A percentile compares a stretch with the other conserved stretches of the same genome.
Conservation (phyloP, 257 asterid genomes). For the Eustoma russellianum region DNA sequence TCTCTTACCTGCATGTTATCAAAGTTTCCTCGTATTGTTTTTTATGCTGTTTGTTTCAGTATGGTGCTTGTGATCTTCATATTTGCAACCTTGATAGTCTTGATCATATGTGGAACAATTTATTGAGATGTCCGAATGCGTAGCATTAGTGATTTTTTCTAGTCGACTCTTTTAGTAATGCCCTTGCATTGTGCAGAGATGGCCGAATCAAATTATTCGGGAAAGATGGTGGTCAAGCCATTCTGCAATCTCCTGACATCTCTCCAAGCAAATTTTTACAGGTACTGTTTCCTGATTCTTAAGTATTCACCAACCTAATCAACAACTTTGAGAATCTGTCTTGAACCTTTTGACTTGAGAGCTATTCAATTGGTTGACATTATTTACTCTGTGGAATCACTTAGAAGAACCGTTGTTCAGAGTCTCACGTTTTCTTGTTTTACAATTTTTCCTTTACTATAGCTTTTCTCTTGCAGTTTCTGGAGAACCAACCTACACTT, state of each 20-base stretch:
- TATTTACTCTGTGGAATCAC: too few relatives aligned
- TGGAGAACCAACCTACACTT: slow-evolving; percentile 64
- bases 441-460: slow-evolving; percentile 1
- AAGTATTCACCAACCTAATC: neutral
- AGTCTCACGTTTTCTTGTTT: too few relatives aligned
- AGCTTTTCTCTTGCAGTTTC: slow-evolving; percentile 47
- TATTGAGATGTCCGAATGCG: too few relatives aligned
- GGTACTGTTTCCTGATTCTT: slow-evolving; percentile 26
- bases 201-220: slow-evolving; percentile 85
- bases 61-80: too few relatives aligned
- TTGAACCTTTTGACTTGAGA: too few relatives aligned
- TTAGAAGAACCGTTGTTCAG: too few relatives aligned
- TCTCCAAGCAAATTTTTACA: slow-evolving; percentile 57
- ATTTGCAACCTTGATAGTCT: too few relatives aligned
- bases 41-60: too few relatives aligned
- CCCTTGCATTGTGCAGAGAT: slow-evolving; percentile 34
- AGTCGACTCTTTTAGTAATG: neutral
- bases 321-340: too few relatives aligned
- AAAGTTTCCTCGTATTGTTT: neutral
- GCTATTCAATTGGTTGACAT: too few relatives aligned
- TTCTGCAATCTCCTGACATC: slow-evolving; percentile 57
- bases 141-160: too few relatives aligned
- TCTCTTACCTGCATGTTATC: neutral
- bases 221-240: slow-evolving; percentile 62
- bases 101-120: too few relatives aligned